phyloP scores from a whole-genome alignment of 2,329 filamentous ascomycete species.

The Simplicillium aogashimaense region DNA sequence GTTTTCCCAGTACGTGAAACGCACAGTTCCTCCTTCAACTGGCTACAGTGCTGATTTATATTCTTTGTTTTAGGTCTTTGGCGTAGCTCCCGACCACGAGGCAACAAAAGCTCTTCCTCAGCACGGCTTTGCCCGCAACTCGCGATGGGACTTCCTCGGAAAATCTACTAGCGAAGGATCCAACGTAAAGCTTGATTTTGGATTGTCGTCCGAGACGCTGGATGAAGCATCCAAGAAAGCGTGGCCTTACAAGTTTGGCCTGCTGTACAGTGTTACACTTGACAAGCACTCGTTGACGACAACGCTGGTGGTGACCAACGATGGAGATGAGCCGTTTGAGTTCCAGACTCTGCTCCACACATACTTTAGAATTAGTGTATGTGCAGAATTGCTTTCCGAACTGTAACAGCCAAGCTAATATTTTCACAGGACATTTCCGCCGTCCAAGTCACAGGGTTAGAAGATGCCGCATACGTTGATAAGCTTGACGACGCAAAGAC shows the following conservation, averaged over 20 bases:
- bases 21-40: too few relatives aligned
- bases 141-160: slow-evolving; percentile 87
- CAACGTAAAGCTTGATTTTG: slow-evolving; percentile 91
- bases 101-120: slow-evolving; percentile 75
- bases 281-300: slow-evolving; percentile 67
- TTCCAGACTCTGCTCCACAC: slow-evolving; percentile 89
- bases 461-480: slow-evolving; percentile 68
- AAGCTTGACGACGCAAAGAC: slow-evolving; percentile 62
- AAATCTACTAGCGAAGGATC: slow-evolving; percentile 54
- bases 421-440: slow-evolving; percentile 63
- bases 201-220: slow-evolving; percentile 66
- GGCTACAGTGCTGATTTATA: too few relatives aligned
- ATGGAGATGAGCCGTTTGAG: slow-evolving; percentile 73
- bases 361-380: slow-evolving; percentile 73
- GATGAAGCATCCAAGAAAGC: slow-evolving; percentile 56
- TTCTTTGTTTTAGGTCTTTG: slow-evolving; percentile 75
- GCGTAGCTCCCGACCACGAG: slow-evolving; percentile 65
- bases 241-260: slow-evolving; percentile 81
- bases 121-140: slow-evolving; percentile 89
- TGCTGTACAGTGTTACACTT: slow-evolving; percentile 89
- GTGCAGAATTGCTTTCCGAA: slow-evolving; percentile 12
- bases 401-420: neutral
- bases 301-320: slow-evolving; percentile 78
- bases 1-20: slow-evolving; percentile 79
- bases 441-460: slow-evolving; percentile 64